Base-by-base conservation (phyloP, 352 stramenopile species). In the Phytophthora megakarya region DNA sequence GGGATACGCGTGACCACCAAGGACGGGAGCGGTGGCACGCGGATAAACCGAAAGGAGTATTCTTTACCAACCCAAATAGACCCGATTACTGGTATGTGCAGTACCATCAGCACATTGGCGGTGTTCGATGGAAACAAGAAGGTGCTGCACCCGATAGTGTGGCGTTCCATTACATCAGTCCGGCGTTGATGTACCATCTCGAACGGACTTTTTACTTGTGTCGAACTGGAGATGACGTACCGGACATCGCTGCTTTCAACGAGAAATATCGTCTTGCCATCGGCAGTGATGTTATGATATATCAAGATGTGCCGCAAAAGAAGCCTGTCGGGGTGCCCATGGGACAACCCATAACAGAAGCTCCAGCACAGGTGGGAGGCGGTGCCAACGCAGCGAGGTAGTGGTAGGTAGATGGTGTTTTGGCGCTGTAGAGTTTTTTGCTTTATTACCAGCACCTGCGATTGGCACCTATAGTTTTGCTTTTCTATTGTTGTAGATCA, bases 11-110 rank as follows among this genome's bases (percentile, higher is more conserved):
- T 10, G 86, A 95, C 40, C 43, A 78, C 13, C 56, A 66, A 38
- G 82, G 86, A n/a, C 77, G 84, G 11, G 86, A 95, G 51, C 81
- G 86, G 13, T 95, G 86, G 86, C 86, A 92, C 60, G 67, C 81
- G 0, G 82, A 90, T 62, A 84, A 85, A 23, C 80, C 82, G 18
- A 80, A 87, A 39, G 82, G 79, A 18, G 76, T 90, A 1, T 95
- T 78, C 67, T 88, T 80, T 46, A 81, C 68, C 4, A 75, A 88
- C 58, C 70, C 72, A 5, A 74, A 85, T 62, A 55, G 78, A 39
- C 54, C 48, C 7, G 70, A 90, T 11, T 83, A 88, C 51, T 95
- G 84, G 84, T 91, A 84, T 51, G 72, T 81, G 16, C 70, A 88
- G 50, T 95, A 91, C 44, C 86, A 95, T 67, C 42, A 75, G 21